phyloP scores from a whole-genome alignment of 179 eudicot genomes.

The Silene coronaria region DNA sequence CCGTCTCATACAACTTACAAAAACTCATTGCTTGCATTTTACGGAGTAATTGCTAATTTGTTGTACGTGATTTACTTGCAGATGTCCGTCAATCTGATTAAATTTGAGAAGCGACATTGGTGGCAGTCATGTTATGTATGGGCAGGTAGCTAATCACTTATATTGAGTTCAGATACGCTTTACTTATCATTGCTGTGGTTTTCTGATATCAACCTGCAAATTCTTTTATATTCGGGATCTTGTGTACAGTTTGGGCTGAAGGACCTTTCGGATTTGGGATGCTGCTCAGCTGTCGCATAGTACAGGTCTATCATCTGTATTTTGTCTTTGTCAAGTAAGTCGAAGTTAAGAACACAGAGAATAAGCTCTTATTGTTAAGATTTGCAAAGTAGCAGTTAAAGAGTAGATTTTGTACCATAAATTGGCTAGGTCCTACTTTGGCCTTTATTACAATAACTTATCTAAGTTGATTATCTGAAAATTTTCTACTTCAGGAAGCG shows the following conservation, averaged over 20 bases:
- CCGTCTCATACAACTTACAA: too few relatives aligned
- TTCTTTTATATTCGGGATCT: constrained; percentile 12
- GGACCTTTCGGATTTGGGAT: constrained; percentile 94
- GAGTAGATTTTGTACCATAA: background rate
- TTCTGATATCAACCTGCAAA: background rate
- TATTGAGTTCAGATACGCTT: background rate
- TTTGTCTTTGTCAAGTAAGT: constrained; percentile 82
- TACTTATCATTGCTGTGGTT: background rate
- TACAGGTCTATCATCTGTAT: constrained; percentile 74
- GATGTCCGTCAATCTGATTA: constrained; percentile 66
- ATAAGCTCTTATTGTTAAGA: background rate
- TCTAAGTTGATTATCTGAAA: background rate
- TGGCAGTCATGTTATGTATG: constrained; percentile 91
- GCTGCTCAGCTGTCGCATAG: constrained; percentile 77
- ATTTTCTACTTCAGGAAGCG: constrained; percentile 56
- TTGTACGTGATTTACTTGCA: constrained; percentile 20
- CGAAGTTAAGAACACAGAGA: background rate
- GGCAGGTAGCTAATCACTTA: constrained; percentile 47
- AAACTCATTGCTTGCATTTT: background rate
- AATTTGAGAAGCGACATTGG: constrained; percentile 51
- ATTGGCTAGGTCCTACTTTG: background rate
- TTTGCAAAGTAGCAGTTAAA: background rate
- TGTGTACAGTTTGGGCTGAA: constrained; percentile 73
- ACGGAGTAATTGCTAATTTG: constrained; percentile 6
- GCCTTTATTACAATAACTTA: background rate